Evolutionary conservation across 768 basidiomycete species (phyloP), one percentile per base, ranked within the genome.

Genomic region (Psilocybe azurescens): DNA sequence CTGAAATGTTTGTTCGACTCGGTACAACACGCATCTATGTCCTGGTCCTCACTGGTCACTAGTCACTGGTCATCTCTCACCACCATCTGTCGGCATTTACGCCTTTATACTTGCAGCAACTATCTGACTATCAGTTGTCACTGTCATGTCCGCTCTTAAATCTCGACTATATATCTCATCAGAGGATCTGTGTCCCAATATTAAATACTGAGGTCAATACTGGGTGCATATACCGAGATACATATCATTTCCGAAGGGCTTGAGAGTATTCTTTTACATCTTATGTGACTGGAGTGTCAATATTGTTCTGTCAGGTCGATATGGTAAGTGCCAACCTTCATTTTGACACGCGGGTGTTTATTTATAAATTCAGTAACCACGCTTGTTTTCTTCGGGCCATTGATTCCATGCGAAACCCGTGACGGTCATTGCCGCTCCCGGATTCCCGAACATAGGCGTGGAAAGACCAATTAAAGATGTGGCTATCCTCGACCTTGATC

Each of bases 351-450:
- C 28, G 44, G n/a, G 36, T 30, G 33, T 48, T 44, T 58, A 54
- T 47, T 58, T 53, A 58, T 57, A 58, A 47, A 3, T 33, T 46
- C 5, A 30, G 47, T 18, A 20, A 48, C 47, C 41, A 47, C 30
- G 59, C 48, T 28, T 51, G n/a, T 50, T 39, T 39, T 41, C 47
- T 32, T 38, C 47, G 60, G 60, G 39, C 38, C 54, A 36, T 11
- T 52, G 38, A n/a, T 53, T 41, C 52, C 56, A 63, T 63, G 62
- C 52, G 57, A 63, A 63, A 39, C 14, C 36, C 47, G 53, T 54
- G 62, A 59, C 62, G 62, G 62, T 20, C 38, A 36, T 58, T 38
- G 49, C 53, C 20, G 38, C 44, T 54, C 28, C 62, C 62, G 62
- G 53, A 24, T 49, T 59, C 62, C 62, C 56, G 53, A 58, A 54